phyloP scores from a whole-genome alignment of 2,329 filamentous ascomycete species.

The Zasmidium angulare region DNA sequence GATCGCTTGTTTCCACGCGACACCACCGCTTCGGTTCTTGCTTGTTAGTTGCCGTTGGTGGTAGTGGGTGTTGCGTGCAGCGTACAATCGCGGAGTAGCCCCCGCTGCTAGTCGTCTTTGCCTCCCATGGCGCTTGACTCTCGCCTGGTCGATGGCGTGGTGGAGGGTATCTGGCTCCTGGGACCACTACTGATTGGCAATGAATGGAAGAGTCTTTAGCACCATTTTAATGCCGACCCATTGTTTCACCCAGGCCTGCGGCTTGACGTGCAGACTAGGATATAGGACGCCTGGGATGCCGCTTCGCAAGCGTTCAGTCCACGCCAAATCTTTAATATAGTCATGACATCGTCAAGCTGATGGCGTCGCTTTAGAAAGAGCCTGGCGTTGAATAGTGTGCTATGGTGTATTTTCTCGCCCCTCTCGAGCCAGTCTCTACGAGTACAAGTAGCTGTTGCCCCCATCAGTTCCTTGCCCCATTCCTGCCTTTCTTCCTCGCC shows the following conservation, averaged over 20 bases:
- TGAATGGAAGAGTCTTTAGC: neutral
- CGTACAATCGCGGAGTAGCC: neutral
- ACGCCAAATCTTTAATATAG: neutral
- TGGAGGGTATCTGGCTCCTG: slow-evolving; percentile 7
- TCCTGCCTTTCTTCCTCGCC: neutral
- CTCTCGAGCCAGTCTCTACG: slow-evolving; percentile 8
- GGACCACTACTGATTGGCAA: slow-evolving; percentile 10
- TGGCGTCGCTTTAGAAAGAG: neutral
- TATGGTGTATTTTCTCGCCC: neutral
- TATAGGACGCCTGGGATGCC: neutral
- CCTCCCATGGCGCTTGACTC: slow-evolving; percentile 2
- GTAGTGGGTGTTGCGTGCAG: neutral
- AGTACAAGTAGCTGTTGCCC: slow-evolving; percentile 14
- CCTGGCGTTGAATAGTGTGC: neutral
- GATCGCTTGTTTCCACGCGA: too few relatives aligned
- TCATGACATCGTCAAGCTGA: neutral
- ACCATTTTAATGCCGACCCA: slow-evolving; percentile 17
- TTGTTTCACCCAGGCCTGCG: neutral
- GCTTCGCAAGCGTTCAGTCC: neutral
- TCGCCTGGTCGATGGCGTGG: slow-evolving; percentile 11
- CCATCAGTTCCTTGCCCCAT: neutral
- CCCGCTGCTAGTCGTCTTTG: neutral
- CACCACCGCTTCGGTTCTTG: too few relatives aligned
- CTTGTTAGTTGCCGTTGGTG: slow-evolving; percentile 1
- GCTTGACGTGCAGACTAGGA: too few relatives aligned